A percentile compares a stretch with the other conserved stretches of the same genome.
Conservation (phyloP, 1,284 basidiomycete genomes). For the Papiliotrema terrestris region DNA sequence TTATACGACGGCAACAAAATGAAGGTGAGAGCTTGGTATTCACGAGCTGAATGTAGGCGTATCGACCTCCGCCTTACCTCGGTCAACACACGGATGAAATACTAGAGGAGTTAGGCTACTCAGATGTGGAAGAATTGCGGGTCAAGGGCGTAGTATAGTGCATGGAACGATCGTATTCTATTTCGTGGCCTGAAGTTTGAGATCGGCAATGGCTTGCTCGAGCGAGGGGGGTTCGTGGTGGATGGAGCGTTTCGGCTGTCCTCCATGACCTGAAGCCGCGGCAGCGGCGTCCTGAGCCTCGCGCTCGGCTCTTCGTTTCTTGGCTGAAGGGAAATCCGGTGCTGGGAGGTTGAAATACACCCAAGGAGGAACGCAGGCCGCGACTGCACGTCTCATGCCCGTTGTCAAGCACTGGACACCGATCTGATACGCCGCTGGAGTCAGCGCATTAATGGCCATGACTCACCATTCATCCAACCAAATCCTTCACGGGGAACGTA, state of each 20-base stretch:
- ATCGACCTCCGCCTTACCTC: conserved; percentile 73
- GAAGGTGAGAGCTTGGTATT: conserved; percentile 22
- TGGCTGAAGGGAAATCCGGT: conserved; percentile 56
- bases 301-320: conserved; percentile 48
- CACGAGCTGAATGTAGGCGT: conserved; percentile 55
- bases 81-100: conserved; percentile 81
- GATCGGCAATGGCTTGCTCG: conserved; percentile 31
- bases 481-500: conserved; percentile 95
- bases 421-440: conserved; percentile 82
- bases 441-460: background rate
- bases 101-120: conserved; percentile 67
- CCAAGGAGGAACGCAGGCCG: conserved; percentile 62
- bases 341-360: conserved; percentile 45
- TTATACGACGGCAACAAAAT: conserved; percentile 74
- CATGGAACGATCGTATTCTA: background rate
- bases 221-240: conserved; percentile 35
- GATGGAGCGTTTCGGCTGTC: conserved; percentile 26
- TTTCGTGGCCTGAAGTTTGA: conserved; percentile 22
- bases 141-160: conserved; percentile 48
- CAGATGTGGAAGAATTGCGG: conserved; percentile 61
- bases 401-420: conserved; percentile 90
- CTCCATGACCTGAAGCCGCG: conserved; percentile 46
- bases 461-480: conserved; percentile 86
- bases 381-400: conserved; percentile 90
- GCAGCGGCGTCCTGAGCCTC: conserved; percentile 56